phyloP scores from a whole-genome alignment of 495 filamentous ascomycete genomes.

The Rostrohypoxylon terebratum region DNA sequence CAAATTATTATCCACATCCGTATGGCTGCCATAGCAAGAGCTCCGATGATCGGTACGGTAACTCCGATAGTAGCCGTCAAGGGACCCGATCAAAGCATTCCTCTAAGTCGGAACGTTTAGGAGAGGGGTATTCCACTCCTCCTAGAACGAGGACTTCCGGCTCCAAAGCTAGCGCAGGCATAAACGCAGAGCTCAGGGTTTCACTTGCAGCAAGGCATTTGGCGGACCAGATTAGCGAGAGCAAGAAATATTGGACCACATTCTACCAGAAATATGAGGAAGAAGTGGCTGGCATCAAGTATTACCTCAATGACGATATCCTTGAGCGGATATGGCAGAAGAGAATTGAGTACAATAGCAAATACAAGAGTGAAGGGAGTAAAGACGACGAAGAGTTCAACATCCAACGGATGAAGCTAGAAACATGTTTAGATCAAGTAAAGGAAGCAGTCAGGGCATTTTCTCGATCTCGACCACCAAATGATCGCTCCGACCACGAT shows the following conservation, averaged over 20 bases:
- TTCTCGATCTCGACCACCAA: conserved; percentile 13
- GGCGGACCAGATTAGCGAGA: conserved; percentile 43
- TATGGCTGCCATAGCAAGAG: conserved; percentile 7
- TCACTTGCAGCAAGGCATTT: conserved; percentile 46
- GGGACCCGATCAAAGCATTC: not conserved
- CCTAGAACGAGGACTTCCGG: conserved; percentile 46
- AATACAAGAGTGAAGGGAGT: conserved; percentile 26
- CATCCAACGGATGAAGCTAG: conserved; percentile 43
- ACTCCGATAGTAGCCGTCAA: not conserved
- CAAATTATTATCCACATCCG: conserved; percentile 34
- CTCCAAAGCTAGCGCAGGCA: not conserved
- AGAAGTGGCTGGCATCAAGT: conserved; percentile 43
- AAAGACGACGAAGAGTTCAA: conserved; percentile 44
- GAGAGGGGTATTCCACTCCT: conserved; percentile 3
- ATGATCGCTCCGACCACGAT: conserved; percentile 27
- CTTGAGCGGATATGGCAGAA: conserved; percentile 49
- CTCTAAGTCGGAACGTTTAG: not conserved
- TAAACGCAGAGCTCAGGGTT: conserved; percentile 43
- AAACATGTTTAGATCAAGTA: conserved; percentile 42
- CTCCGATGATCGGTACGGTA: conserved; percentile 7
- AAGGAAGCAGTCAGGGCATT: conserved; percentile 39
- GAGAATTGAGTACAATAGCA: conserved; percentile 42
- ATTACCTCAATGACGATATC: conserved; percentile 43
- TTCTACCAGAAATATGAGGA: conserved; percentile 48
- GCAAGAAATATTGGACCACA: conserved; percentile 42